Conservation (phyloP, 2,329 filamentous ascomycete species). For the Cytospora leucostoma region DNA sequence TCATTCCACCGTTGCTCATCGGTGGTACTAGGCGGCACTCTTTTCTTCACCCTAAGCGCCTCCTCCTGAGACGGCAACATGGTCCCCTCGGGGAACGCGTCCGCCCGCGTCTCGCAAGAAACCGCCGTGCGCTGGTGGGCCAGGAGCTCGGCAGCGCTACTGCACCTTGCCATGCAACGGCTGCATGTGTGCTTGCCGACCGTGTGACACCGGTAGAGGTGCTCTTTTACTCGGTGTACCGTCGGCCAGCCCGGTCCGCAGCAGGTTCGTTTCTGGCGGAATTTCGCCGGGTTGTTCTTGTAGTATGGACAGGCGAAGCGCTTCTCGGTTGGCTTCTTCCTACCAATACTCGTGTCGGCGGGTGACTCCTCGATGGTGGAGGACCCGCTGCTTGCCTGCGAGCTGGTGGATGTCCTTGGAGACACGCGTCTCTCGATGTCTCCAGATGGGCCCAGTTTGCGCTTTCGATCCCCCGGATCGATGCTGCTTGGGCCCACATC, state of each 20-base stretch:
- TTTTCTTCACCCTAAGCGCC: slow-evolving; percentile 24
- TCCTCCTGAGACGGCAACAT: slow-evolving; percentile 28
- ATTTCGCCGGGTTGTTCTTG: slow-evolving; percentile 27
- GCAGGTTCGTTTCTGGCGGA: slow-evolving; percentile 28
- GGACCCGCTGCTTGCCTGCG: slow-evolving; percentile 10
- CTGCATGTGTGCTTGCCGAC: slow-evolving; percentile 29
- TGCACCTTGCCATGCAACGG: slow-evolving; percentile 26
- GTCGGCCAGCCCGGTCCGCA: slow-evolving; percentile 29
- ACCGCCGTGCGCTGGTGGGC: slow-evolving; percentile 25
- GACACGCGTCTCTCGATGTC: slow-evolving; percentile 20
- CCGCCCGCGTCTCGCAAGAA: slow-evolving; percentile 24
- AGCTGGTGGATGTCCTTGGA: slow-evolving; percentile 21
- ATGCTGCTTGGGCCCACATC: neutral
- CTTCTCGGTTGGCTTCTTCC: slow-evolving; percentile 17
- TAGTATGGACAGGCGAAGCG: slow-evolving; percentile 29
- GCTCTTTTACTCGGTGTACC: slow-evolving; percentile 28
- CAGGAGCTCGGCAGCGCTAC: slow-evolving; percentile 26
- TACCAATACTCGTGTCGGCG: slow-evolving; percentile 3
- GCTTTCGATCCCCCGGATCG: slow-evolving; percentile 20
- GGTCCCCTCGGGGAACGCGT: slow-evolving; percentile 27
- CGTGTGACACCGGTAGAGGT: slow-evolving; percentile 28
- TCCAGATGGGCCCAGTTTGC: slow-evolving; percentile 10
- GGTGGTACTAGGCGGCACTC: slow-evolving; percentile 26
- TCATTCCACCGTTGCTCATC: slow-evolving; percentile 28
- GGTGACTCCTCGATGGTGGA: slow-evolving; percentile 19